phyloP scores from a whole-genome alignment of 2,329 filamentous ascomycete genomes.

The Trichoderma sp. region DNA sequence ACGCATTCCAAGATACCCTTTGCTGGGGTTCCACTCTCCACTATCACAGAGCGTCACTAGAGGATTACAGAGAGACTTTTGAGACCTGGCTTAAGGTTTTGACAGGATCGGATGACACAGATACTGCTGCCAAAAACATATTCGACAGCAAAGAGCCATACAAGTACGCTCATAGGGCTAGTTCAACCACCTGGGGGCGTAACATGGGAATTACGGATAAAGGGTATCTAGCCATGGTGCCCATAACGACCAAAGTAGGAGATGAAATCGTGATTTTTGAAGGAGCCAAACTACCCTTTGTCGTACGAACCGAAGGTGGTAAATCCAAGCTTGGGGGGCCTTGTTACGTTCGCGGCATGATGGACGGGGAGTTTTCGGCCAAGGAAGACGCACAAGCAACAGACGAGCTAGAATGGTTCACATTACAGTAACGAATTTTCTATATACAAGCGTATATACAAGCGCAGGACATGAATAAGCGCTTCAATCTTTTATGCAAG shows the following conservation, averaged over 20 bases:
- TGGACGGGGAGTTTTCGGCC: neutral
- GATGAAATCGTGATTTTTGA: neutral
- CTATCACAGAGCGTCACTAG: neutral
- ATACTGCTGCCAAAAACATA: neutral
- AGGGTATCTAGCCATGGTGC: neutral
- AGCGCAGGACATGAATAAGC: neutral
- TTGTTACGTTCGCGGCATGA: neutral
- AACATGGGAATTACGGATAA: neutral
- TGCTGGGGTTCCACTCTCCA: neutral
- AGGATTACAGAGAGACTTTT: neutral
- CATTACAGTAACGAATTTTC: neutral
- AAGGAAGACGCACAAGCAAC: neutral
- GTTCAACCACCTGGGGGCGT: neutral
- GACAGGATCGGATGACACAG: neutral
- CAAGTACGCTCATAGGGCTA: conserved; percentile 4
- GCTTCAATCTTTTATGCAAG: neutral
- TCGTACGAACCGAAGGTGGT: neutral
- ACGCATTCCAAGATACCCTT: neutral
- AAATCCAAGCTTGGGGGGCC: neutral
- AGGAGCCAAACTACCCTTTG: neutral
- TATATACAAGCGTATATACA: neutral
- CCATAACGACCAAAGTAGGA: neutral
- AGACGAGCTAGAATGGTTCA: conserved; percentile 10
- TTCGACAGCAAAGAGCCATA: neutral
- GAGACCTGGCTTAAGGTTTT: neutral